Base-by-base conservation (phyloP, 768 basidiomycete species). In the Hygrophoropsis aurantiaca region DNA sequence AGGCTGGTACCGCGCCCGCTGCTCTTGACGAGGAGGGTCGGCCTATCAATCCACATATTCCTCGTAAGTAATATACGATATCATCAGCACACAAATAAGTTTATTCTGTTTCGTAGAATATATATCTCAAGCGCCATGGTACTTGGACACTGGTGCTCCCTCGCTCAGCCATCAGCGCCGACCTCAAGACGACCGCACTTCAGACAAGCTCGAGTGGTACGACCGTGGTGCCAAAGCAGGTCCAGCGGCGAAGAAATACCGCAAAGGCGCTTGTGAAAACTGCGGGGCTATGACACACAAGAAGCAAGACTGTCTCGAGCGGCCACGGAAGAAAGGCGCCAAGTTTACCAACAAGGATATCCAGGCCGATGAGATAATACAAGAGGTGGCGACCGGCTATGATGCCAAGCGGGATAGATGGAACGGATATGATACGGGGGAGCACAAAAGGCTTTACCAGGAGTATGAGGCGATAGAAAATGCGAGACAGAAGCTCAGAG, bases 91-190 rank as follows among this genome's bases (percentile, higher is more conserved):
- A 21, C 32, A 30, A 42, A 54, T 44, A 49, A 23, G 40, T 41
- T 48, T 15, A 39, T 26, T 32, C n/a, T 36, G 10, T 13, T 43
- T 33, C 50, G 11, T 55, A 94, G 92, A 97, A 71, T 99, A 97
- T 65, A 99, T 99, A 64, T 92, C 95, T 6, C 92, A 95, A 67
- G 95, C 93, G 7, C 97, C 97, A 47, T 99, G 97, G 97, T 99
- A 98, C 68, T 81, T 95, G 55, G 91, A 97, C 68, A 93, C 89
- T 4, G 97, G 93, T 38, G 85, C 81, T 26, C 94, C 97, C 1
- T 94, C 94, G 9, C 78, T 99, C 45, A 90, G 85, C 62, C 95
- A 97, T 75, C 97, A 99, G 65, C 85, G 95, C 57, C 82, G 85
- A 51, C 85, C 79, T 18, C 55, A 74, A 4, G 82, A 86, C 24